A percentile compares a stretch with the other conserved stretches of the same genome.
Evolutionary conservation across 805 yeast genomes (phyloP).

Genomic region (Kluyveromyces aestuarii): DNA sequence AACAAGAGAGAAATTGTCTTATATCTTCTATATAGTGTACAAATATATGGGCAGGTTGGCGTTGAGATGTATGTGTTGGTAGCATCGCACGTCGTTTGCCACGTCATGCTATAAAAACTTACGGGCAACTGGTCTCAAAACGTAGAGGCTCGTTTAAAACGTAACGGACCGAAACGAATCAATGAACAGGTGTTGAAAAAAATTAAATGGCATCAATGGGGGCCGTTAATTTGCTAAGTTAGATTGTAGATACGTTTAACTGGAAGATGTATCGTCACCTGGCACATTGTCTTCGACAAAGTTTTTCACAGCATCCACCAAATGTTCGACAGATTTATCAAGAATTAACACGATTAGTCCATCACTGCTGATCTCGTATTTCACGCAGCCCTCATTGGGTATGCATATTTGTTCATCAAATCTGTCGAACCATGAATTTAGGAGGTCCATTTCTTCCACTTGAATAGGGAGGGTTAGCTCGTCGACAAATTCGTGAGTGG

Average conservation of each 20-base stretch:
- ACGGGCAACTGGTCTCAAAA: too few species aligned
- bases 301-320: constrained; percentile 19
- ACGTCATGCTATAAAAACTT: too few species aligned
- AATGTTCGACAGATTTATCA: constrained; percentile 20
- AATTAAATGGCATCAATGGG: too few species aligned
- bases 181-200: too few species aligned
- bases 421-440: constrained; percentile 29
- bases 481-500: constrained; percentile 27
- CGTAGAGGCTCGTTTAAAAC: too few species aligned
- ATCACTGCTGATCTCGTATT: constrained; percentile 31
- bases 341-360: constrained; percentile 27
- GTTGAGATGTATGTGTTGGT: too few species aligned
- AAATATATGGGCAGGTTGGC: too few species aligned
- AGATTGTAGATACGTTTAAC: background rate
- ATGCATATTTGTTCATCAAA: constrained; percentile 30
- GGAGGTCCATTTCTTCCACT: constrained; percentile 23
- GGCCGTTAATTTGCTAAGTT: too few species aligned
- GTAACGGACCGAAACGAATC: too few species aligned
- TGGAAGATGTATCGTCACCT: background rate
- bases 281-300: constrained; percentile 18
- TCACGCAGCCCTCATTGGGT: constrained; percentile 31
- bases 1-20: too few species aligned
- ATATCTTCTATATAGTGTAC: too few species aligned
- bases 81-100: too few species aligned
- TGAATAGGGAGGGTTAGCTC: constrained; percentile 24